phyloP scores from a whole-genome alignment of 2,329 filamentous ascomycete genomes.

The Fusarium praegraminearum region DNA sequence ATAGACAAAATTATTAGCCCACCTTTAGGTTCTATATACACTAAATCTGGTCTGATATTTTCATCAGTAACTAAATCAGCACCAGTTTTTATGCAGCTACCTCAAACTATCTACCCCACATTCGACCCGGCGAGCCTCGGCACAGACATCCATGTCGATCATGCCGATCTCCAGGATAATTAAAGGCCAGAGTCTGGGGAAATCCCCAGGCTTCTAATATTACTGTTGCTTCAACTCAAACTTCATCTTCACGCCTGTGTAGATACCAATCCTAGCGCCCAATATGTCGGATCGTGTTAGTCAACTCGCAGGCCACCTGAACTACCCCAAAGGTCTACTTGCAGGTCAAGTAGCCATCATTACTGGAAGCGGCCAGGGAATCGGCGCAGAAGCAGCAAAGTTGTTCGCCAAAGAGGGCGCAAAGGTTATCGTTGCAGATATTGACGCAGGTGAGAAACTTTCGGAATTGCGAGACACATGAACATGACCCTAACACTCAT shows the following conservation, averaged over 20 bases:
- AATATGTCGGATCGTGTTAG: slow-evolving; percentile 69
- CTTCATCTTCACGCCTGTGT: background rate
- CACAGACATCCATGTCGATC: slow-evolving; percentile 27
- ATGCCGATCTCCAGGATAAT: slow-evolving; percentile 11
- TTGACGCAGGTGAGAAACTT: slow-evolving; percentile 72
- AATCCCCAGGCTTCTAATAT: background rate
- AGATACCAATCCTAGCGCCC: background rate
- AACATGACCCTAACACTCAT: slow-evolving; percentile 15
- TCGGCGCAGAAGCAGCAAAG: slow-evolving; percentile 84
- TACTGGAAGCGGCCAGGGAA: slow-evolving; percentile 87
- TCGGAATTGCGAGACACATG: fast-evolving
- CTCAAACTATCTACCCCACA: slow-evolving; percentile 45
- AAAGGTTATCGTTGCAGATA: slow-evolving; percentile 85
- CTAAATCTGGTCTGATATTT: too few relatives aligned
- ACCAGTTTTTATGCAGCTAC: too few relatives aligned
- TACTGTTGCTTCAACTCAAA: background rate
- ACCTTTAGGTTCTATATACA: too few relatives aligned
- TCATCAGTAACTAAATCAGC: too few relatives aligned
- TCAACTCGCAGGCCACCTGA: slow-evolving; percentile 83
- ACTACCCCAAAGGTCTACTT: slow-evolving; percentile 83
- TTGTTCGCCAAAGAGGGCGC: slow-evolving; percentile 91
- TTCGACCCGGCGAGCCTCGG: slow-evolving; percentile 47
- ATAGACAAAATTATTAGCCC: too few relatives aligned
- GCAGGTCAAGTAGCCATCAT: slow-evolving; percentile 87
- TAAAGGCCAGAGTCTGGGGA: slow-evolving; percentile 23